Percentiles rank a stretch among this genome's conserved stretches.
These are phyloP conservation scores for Fusarium sp. DNA, from an alignment of 2,329 filamentous ascomycete species.

Conservation along the genomic window DNA sequence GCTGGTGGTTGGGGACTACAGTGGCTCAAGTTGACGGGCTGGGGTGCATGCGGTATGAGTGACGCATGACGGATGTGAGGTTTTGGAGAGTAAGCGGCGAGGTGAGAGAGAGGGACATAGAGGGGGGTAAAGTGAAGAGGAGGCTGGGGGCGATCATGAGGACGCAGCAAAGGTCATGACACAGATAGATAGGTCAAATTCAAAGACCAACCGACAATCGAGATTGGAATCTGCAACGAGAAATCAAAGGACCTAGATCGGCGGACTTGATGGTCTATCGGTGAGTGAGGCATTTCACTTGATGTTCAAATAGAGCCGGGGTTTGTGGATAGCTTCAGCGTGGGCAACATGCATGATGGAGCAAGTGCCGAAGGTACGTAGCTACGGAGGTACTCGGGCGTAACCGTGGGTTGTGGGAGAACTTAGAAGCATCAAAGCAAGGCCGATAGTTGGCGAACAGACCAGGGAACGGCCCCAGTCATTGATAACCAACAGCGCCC, in stretches of 20 bases:
- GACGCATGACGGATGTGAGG: conserved; percentile 20
- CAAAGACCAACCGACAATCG: not conserved
- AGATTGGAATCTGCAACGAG: conserved; percentile 7
- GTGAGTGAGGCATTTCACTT: conserved; percentile 35
- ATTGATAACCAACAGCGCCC: conserved; percentile 1
- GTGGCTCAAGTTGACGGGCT: conserved; percentile 15
- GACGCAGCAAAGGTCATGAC: not conserved
- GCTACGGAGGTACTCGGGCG: not conserved
- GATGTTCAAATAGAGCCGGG: conserved; percentile 28
- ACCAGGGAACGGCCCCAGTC: conserved; percentile 4
- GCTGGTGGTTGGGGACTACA: not conserved
- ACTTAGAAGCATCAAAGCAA: conserved; percentile 7
- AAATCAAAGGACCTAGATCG: conserved; percentile 43
- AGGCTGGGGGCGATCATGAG: conserved; percentile 16
- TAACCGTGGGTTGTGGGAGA: conserved; percentile 6
- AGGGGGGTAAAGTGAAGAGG: not conserved
- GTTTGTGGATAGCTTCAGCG: conserved; percentile 24
- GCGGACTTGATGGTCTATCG: conserved; percentile 27
- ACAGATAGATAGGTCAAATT: too few relatives aligned
- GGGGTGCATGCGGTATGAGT: conserved; percentile 19
- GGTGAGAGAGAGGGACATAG: not conserved
- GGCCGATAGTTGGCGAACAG: conserved; percentile 1
- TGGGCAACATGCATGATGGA: conserved; percentile 1
- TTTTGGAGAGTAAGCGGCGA: conserved; percentile 37
- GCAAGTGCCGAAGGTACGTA: conserved; percentile 24